phyloP scores from a whole-genome alignment of 1,284 basidiomycete genomes.

The Pyrrhoderma noxium region DNA sequence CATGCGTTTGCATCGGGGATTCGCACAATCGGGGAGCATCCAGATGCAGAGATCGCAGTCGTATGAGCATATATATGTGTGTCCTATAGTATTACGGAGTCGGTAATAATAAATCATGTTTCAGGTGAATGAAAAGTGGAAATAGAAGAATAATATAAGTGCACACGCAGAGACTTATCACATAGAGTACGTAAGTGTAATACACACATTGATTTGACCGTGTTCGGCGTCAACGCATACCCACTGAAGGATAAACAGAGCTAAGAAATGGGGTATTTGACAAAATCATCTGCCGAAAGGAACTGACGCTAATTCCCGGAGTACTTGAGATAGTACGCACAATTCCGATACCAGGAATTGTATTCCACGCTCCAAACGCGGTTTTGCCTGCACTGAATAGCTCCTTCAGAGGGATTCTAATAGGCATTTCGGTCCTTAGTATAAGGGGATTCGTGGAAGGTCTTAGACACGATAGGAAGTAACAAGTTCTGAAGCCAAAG shows the following conservation, averaged over 20 bases:
- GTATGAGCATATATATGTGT: conserved; percentile 15
- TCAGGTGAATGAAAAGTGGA: neutral
- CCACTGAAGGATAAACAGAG: conserved; percentile 6
- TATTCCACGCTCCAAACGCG: conserved; percentile 17
- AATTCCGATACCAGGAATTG: conserved; percentile 10
- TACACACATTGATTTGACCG: conserved; percentile 17
- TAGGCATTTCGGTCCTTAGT: conserved; percentile 16
- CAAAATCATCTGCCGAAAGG: neutral
- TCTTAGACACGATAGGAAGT: too few species aligned
- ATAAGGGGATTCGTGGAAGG: too few species aligned
- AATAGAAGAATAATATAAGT: neutral
- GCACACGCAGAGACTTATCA: too few species aligned
- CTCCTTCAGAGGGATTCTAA: conserved; percentile 12
- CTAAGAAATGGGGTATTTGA: neutral
- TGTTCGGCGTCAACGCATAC: conserved; percentile 17
- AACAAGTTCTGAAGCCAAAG: too few species aligned
- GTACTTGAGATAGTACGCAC: conserved; percentile 17
- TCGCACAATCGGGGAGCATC: conserved; percentile 18
- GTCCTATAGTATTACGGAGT: conserved; percentile 2
- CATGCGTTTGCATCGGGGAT: conserved; percentile 14
- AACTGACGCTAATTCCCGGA: conserved; percentile 16
- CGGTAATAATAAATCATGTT: too few species aligned
- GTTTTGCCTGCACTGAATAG: conserved; percentile 7
- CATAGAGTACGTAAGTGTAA: neutral
- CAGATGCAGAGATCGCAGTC: conserved; percentile 13